These are phyloP conservation scores for Chaetomium tenue DNA, from an alignment of 495 filamentous ascomycete species.

Conservation along the genomic window DNA sequence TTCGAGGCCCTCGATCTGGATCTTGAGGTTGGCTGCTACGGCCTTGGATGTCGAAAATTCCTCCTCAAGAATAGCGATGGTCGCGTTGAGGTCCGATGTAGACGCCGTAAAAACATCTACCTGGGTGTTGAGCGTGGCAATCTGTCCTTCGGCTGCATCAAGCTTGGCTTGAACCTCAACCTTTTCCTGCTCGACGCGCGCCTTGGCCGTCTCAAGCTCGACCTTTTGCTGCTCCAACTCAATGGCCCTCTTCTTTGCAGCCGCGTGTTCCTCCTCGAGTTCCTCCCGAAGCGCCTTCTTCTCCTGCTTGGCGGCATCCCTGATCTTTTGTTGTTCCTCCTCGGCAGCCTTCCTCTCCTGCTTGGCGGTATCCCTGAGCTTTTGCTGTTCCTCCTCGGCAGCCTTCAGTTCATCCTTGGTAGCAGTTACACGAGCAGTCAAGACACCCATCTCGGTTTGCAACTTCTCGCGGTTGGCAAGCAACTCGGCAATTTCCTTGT, in stretches of 20 bases:
- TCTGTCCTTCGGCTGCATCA: constrained; percentile 28
- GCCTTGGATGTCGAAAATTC: constrained; percentile 26
- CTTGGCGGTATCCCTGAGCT: constrained; percentile 10
- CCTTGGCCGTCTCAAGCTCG: constrained; percentile 34
- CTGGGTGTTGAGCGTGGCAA: constrained; percentile 27
- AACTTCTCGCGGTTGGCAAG: constrained; percentile 31
- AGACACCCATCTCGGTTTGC: constrained; percentile 19
- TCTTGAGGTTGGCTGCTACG: constrained; percentile 24
- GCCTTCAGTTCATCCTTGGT: constrained; percentile 28
- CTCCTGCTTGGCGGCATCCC: constrained; percentile 22
- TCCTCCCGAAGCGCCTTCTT: constrained; percentile 27
- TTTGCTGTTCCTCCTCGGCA: constrained; percentile 27
- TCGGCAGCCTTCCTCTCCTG: constrained; percentile 24
- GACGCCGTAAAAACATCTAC: constrained; percentile 29
- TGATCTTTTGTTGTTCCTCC: constrained; percentile 27
- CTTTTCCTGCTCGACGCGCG: constrained; percentile 38
- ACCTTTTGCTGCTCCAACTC: constrained; percentile 43
- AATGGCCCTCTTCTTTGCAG: constrained; percentile 33
- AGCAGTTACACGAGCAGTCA: constrained; percentile 20
- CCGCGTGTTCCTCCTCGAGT: constrained; percentile 26
- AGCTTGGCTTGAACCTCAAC: constrained; percentile 34
- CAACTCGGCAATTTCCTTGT: constrained; percentile 41
- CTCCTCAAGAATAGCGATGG: constrained; percentile 26
- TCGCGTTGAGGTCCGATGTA: constrained; percentile 26
- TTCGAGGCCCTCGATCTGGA: constrained; percentile 37